Conservation (phyloP, 148 eudicot genomes). For the Camellia granthamiana region DNA sequence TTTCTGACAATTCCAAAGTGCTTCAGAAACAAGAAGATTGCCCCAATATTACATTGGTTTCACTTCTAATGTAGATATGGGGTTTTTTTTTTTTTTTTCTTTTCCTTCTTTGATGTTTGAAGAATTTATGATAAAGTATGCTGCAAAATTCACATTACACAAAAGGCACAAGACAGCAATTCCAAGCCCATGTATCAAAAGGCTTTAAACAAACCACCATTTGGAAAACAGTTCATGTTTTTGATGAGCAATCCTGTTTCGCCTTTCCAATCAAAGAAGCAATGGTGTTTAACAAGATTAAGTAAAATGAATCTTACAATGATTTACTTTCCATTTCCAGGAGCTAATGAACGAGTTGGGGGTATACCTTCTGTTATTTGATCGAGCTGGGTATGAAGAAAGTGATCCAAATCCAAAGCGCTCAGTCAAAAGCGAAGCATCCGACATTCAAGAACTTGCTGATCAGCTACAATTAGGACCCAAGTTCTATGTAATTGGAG, state of each 20-base stretch:
- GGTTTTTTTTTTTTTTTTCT: not conserved
- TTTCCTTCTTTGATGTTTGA: not conserved
- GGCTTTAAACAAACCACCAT: not conserved
- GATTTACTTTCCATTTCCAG: slow-evolving; percentile 53
- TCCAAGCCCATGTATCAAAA: not conserved
- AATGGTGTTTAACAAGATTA: not conserved
- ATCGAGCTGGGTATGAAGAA: slow-evolving; percentile 67
- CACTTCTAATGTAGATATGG: not conserved
- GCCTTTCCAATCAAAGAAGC: no score
- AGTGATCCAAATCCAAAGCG: slow-evolving; percentile 66
- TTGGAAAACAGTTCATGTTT: no score
- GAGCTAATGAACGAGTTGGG: slow-evolving; percentile 50
- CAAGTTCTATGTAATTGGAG: slow-evolving; percentile 63
- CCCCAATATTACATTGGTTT: not conserved
- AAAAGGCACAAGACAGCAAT: not conserved
- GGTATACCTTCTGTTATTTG: slow-evolving; percentile 53
- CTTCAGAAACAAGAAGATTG: not conserved
- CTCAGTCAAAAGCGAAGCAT: slow-evolving; percentile 47
- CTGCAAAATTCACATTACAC: not conserved
- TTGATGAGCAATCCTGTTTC: no score
- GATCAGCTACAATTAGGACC: slow-evolving; percentile 55
- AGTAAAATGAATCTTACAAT: slow-evolving; percentile 19
- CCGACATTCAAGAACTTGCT: slow-evolving; percentile 63
- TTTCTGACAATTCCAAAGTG: not conserved
- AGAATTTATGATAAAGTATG: not conserved